phyloP scores from a whole-genome alignment of 148 eudicot genomes.

The Heliosperma pusillum region DNA sequence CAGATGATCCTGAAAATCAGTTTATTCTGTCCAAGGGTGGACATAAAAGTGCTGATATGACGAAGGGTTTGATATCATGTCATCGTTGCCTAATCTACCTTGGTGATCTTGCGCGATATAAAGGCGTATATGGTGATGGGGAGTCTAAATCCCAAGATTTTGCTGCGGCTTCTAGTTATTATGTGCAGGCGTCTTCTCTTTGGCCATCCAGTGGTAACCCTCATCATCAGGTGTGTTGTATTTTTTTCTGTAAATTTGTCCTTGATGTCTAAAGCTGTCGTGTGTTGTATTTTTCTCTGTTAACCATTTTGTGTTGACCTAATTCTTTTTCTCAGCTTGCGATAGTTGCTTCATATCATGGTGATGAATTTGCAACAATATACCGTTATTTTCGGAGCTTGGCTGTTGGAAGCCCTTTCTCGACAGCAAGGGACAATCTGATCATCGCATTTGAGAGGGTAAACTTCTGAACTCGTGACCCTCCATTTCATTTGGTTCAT shows the following conservation, averaged over 20 bases:
- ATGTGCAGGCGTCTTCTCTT: slow-evolving; percentile 81
- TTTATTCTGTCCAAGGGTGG: slow-evolving; percentile 44
- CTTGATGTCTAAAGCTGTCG: neutral
- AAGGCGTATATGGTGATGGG: slow-evolving; percentile 79
- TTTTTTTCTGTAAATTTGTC: neutral
- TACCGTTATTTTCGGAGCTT: slow-evolving; percentile 95
- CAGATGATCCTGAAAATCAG: slow-evolving; percentile 59
- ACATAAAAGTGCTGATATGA: slow-evolving; percentile 46
- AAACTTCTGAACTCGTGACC: slow-evolving; percentile 5
- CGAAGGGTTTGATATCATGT: slow-evolving; percentile 77
- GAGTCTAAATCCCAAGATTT: slow-evolving; percentile 83
- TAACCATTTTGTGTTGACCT: neutral
- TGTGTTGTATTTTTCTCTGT: neutral
- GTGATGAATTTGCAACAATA: slow-evolving; percentile 70
- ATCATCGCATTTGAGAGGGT: slow-evolving; percentile 98
- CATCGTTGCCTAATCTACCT: slow-evolving; percentile 90
- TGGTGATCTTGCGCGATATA: slow-evolving; percentile 97
- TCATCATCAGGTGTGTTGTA: slow-evolving; percentile 77
- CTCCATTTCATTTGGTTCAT: neutral
- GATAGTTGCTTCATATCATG: slow-evolving; percentile 77
- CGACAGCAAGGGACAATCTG: slow-evolving; percentile 91
- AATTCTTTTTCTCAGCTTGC: slow-evolving; percentile 64
- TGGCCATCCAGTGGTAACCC: slow-evolving; percentile 95
- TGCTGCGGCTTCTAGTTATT: slow-evolving; percentile 88
- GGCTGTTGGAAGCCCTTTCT: slow-evolving; percentile 81